Evolutionary conservation across 306 rosid genomes (phyloP), one percentile per base, ranked within the genome.

Genomic region (Neltuma alba): DNA sequence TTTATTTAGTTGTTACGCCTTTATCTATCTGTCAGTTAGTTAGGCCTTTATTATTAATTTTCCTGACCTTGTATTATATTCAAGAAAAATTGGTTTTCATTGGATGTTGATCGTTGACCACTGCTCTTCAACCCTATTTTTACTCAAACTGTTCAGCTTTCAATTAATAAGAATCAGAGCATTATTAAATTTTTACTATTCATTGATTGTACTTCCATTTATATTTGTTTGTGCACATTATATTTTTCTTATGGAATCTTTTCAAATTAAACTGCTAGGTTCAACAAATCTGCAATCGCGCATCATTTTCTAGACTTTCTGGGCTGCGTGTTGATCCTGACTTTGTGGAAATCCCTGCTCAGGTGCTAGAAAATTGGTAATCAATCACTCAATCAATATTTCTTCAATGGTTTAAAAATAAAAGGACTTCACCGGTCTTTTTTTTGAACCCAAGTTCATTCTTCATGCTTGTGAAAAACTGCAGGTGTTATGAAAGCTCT

Each of bases 311-410:
- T 62, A 86, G 97, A 86, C 81, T 95, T 81, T 95, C 98, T 79
- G 99, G 99, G 81, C 83, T 93, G 80, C 89, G 92, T 62, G 90
- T 90, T 83, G 99, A 93, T 86, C 96, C 98, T 18, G 99, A 95
- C 83, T 91, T 95, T 75, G 96, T 95, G 23, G 99, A 93, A 83
- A 90, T 95, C 67, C 98, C 98, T 78, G 91, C 98, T 84, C 92
- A 82, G 76, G 85, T 95, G 72, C 86, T 95, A 69, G 94, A 93
- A 81, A 93, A 93, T 90, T 95, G 94, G 99, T 95, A 84, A 81
- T 68, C 34, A 54, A 54, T 54, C 61, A 54, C 61, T 70, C 37
- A 33, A 48, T 9, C 30, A 72, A 70, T 63, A 31, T 74, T 74
- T 74, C 58, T 80, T 62, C 36, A 76, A 81, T 62, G 82, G 54